Evolutionary conservation across 2,329 filamentous ascomycete genomes (phyloP).

Genomic region (Hawksworthiomyces lignivorus): DNA sequence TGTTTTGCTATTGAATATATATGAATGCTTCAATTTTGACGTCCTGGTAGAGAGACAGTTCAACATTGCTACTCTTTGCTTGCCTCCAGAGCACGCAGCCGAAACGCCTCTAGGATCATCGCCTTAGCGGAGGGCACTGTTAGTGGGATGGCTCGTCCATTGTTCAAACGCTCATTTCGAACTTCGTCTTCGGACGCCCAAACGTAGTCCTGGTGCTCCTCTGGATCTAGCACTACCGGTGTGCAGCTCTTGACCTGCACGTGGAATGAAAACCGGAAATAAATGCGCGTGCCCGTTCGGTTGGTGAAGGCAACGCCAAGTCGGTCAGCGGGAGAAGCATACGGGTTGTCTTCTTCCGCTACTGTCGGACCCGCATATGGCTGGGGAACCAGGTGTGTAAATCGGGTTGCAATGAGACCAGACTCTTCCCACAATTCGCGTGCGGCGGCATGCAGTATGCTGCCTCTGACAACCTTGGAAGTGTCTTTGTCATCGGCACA

Average conservation of each 20-base stretch:
- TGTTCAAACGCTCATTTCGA: slow-evolving; percentile 7
- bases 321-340: no score
- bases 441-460: slow-evolving; percentile 27
- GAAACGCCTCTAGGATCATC: slow-evolving; percentile 13
- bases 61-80: not conserved
- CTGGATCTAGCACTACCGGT: slow-evolving; percentile 20
- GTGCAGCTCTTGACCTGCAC: slow-evolving; percentile 16
- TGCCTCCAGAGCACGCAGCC: not conserved
- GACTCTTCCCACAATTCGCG: slow-evolving; percentile 37
- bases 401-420: slow-evolving; percentile 23
- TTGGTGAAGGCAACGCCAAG: slow-evolving; percentile 21
- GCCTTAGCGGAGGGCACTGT: slow-evolving; percentile 2
- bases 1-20: no score
- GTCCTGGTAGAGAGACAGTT: no score
- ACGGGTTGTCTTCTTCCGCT: slow-evolving; percentile 1
- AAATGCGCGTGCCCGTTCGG: slow-evolving; percentile 15
- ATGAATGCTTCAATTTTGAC: no score
- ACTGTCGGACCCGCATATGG: not conserved
- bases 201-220: slow-evolving; percentile 26
- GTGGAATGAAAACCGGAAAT: slow-evolving; percentile 21
- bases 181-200: slow-evolving; percentile 29
- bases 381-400: slow-evolving; percentile 17
- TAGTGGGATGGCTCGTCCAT: slow-evolving; percentile 2
- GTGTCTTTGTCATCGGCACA: no score
- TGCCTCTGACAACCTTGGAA: slow-evolving; percentile 11